These are phyloP conservation scores for Epichloe scottii DNA, from an alignment of 2,329 filamentous ascomycete species.

Conservation along the genomic window DNA sequence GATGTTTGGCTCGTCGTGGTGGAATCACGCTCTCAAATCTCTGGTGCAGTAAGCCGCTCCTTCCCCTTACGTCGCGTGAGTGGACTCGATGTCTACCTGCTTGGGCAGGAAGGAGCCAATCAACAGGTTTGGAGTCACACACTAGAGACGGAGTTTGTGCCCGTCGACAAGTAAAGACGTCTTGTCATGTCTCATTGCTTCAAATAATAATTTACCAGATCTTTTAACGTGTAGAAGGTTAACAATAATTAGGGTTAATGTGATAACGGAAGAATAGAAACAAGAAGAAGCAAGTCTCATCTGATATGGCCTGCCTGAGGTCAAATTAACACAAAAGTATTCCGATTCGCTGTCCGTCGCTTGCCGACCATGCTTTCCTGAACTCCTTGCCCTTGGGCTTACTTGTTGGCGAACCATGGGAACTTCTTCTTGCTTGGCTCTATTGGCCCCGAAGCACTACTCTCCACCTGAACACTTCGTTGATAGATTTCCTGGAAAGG, in stretches of 20 bases:
- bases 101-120: constrained; percentile 1
- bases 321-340: constrained; percentile 3
- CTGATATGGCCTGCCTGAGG: constrained; percentile 3
- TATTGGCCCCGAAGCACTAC: constrained; percentile 27
- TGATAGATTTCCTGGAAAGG: constrained; percentile 48
- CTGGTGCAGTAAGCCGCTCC: neutral
- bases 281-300: neutral
- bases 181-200: constrained; percentile 1
- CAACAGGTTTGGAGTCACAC: neutral
- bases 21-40: neutral
- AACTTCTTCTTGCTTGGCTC: constrained; percentile 52
- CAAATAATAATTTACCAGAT: neutral
- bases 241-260: no score
- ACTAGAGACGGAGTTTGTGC: neutral
- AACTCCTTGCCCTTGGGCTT: constrained; percentile 17
- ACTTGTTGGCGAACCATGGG: constrained; percentile 51
- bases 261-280: neutral
- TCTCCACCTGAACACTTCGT: constrained; percentile 47
- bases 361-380: constrained; percentile 6
- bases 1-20: no score
- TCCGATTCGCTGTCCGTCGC: constrained; percentile 2
- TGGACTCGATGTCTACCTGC: neutral
- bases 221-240: neutral
- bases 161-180: neutral
- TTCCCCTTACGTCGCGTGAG: neutral